Evolutionary conservation across 202 grass and related monocot genomes (phyloP), one percentile per base, ranked within the genome.

Genomic region (Carex arenaria): DNA sequence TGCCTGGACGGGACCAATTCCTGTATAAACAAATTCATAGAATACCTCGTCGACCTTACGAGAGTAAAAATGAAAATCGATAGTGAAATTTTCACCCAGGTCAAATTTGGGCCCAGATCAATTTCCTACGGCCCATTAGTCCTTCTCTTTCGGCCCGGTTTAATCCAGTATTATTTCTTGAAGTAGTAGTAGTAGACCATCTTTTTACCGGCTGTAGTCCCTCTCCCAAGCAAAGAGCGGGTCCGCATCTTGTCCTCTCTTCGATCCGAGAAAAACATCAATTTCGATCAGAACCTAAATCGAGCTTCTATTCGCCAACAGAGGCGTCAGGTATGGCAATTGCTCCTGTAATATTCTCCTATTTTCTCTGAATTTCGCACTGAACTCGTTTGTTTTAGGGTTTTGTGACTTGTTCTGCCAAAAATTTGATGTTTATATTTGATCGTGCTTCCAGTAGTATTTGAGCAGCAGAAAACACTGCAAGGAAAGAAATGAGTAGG

Each of bases 111-210:
- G 76, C 51, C 54, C 11, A 62, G 17, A 40, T 38, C 10, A 34
- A 17, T 78, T 30, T 57, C 20, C 8, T 43, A n/a, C 30, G 8
- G 76, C 76, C 30, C 6, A 18, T 51, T 13, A 78, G 11, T 18
- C 5, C 12, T 4, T 31, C n/a, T 61, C 31, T 3, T 0, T 60
- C 17, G 76, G 30, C 54, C 55, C 76, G n/a, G 9, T 80, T 60
- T 80, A 26, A 30, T 57, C 76, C 52, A 59, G 53, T 32, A n/a
- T 80, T 23, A 38, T 80, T 80, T 62, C 76, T 79, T 79, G 55
- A 79, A 60, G 30, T 19, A 79, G 55, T 63, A 79, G 55, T 63
- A 80, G 76, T 62, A 63, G 55, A 40, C 31, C 28, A 2, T 64
- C 62, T 31, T 5, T 11, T 30, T 30, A 28, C 10, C 2, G 4